Conservation (phyloP, 2,329 filamentous ascomycete species). For the Fusarium staphyleae region DNA sequence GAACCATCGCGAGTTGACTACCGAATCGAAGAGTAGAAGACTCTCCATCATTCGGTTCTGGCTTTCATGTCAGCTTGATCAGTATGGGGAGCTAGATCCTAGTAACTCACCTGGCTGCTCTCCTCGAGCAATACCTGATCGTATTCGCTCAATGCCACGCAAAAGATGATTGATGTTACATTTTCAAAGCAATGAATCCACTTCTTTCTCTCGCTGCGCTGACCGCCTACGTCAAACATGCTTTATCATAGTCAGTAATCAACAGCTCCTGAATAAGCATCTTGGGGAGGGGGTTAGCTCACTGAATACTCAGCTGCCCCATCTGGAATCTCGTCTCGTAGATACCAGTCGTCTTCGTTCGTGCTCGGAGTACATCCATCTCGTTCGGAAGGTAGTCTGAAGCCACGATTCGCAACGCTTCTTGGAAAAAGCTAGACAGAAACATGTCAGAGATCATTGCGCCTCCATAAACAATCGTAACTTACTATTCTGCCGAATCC, state of each 20-base stretch:
- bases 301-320: constrained; percentile 99
- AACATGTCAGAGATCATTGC: constrained; percentile 13
- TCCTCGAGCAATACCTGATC: constrained; percentile 97
- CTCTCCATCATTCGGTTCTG: constrained; percentile 99
- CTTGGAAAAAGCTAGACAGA: constrained; percentile 84
- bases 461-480: constrained; percentile 20
- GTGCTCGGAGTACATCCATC: constrained; percentile 90
- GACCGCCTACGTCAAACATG: constrained; percentile 99
- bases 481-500: constrained; percentile 98
- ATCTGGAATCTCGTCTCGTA: constrained; percentile 99
- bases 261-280: neutral
- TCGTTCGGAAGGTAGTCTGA: constrained; percentile 91
- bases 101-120: constrained; percentile 76
- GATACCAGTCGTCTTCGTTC: constrained; percentile 98
- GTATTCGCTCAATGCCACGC: constrained; percentile 96
- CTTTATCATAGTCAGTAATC: constrained; percentile 55
- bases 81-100: neutral
- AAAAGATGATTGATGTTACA: constrained; percentile 99
- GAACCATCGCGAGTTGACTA: constrained; percentile 99
- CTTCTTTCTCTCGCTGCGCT: constrained; percentile 97
- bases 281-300: constrained; percentile 53
- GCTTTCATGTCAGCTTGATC: constrained; percentile 13
- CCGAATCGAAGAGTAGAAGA: constrained; percentile 93
- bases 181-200: constrained; percentile 99
- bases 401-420: constrained; percentile 83